Conservation (phyloP, 306 rosid species). For the Glycine latifolia region DNA sequence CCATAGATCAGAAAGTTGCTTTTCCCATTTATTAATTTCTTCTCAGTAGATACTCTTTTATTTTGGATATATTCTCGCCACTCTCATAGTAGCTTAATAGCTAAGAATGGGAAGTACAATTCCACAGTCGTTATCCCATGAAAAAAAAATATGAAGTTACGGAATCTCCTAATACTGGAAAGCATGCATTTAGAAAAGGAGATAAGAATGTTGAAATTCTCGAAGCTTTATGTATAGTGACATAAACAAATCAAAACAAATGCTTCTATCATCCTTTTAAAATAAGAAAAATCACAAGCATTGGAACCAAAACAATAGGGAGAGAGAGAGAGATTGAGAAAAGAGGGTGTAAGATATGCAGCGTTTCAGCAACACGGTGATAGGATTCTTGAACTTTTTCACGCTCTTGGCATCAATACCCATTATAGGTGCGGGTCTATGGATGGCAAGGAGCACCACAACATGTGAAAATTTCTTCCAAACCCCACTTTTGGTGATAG, state of each 20-base stretch:
- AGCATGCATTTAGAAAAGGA: slow-evolving; percentile 4
- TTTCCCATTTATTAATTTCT: slow-evolving; percentile 6
- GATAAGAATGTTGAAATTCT: slow-evolving; percentile 28
- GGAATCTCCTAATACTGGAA: not conserved
- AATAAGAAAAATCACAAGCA: slow-evolving; percentile 23
- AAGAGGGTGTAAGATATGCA: slow-evolving; percentile 50
- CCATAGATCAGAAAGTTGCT: not conserved
- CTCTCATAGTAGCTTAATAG: not conserved
- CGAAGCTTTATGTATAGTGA: slow-evolving; percentile 10
- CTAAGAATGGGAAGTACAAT: slow-evolving; percentile 20
- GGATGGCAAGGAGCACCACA: slow-evolving; percentile 86
- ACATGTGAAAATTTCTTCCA: slow-evolving; percentile 79
- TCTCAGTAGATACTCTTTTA: not conserved
- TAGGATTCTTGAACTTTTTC: slow-evolving; percentile 81
- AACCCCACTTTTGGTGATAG: slow-evolving; percentile 76
- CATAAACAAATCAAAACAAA: slow-evolving; percentile 45
- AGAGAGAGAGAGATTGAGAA: not conserved
- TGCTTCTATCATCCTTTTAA: slow-evolving; percentile 1
- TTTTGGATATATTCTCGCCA: not conserved
- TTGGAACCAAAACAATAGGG: not conserved
- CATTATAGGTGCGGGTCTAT: slow-evolving; percentile 85
- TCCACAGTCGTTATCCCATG: not conserved
- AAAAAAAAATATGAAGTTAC: not conserved
- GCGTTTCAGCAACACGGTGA: slow-evolving; percentile 87
- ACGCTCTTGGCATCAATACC: slow-evolving; percentile 89